These are phyloP conservation scores for Choanephora cucurbitarum DNA, from an alignment of 371 early-diverging fungal genomes.

Conservation along the genomic window DNA sequence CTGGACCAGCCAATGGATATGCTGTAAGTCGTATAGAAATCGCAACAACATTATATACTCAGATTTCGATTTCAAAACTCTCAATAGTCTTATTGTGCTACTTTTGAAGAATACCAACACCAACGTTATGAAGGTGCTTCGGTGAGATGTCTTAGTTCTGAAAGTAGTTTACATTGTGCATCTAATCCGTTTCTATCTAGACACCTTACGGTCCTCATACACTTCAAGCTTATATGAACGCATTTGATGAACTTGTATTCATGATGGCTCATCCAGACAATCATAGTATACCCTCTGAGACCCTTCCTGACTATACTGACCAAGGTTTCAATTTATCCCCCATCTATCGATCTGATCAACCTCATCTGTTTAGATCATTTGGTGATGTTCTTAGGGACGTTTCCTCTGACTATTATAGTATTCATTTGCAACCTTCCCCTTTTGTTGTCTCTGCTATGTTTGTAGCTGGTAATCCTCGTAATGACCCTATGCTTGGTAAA, in stretches of 20 bases:
- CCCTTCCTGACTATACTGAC: conserved; percentile 33
- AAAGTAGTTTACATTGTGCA: too few species aligned
- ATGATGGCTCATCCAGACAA: conserved; percentile 41
- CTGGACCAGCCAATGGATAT: conserved; percentile 56
- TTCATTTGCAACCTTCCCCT: neutral
- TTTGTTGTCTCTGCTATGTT: conserved; percentile 40
- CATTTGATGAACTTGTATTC: conserved; percentile 48
- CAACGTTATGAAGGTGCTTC: conserved; percentile 73
- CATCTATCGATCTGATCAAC: conserved; percentile 51
- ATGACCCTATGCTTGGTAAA: conserved; percentile 41
- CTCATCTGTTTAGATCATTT: conserved; percentile 45
- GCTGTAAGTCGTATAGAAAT: conserved; percentile 32
- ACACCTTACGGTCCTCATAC: conserved; percentile 70
- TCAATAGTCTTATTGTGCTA: conserved; percentile 59
- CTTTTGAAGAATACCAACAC: conserved; percentile 66
- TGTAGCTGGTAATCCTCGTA: conserved; percentile 66
- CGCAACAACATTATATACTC: neutral
- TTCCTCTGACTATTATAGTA: conserved; percentile 11
- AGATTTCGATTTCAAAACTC: too few species aligned
- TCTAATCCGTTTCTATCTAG: too few species aligned
- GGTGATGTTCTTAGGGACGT: conserved; percentile 52
- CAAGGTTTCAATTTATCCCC: conserved; percentile 45
- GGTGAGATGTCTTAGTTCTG: conserved; percentile 23
- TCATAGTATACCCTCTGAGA: conserved; percentile 18
- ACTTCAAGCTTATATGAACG: conserved; percentile 56